Conservation (phyloP, 2,329 filamentous ascomycete genomes). For the Pseudocercospora ulei region DNA sequence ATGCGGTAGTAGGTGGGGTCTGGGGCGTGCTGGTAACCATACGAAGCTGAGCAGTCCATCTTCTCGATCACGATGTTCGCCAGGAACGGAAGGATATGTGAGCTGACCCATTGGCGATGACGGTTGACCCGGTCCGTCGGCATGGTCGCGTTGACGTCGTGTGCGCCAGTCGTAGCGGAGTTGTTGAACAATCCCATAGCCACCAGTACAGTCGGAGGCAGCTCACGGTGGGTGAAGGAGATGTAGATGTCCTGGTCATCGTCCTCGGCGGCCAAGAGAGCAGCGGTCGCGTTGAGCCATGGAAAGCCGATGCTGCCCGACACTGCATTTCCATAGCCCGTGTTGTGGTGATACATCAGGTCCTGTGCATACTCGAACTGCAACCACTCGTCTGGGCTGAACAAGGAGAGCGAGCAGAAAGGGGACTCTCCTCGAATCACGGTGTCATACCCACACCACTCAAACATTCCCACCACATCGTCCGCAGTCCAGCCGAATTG, state of each 20-base stretch:
- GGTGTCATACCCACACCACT: constrained; percentile 62
- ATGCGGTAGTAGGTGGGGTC: constrained; percentile 42
- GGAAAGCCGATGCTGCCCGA: constrained; percentile 54
- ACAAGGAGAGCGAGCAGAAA: constrained; percentile 52
- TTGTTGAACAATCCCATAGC: constrained; percentile 63
- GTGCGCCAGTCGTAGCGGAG: constrained; percentile 46
- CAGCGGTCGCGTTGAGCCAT: constrained; percentile 55
- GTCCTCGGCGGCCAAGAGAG: constrained; percentile 42
- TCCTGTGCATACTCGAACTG: constrained; percentile 60
- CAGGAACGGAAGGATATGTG: constrained; percentile 55
- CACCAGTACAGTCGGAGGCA: constrained; percentile 57
- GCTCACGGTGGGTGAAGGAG: constrained; percentile 59
- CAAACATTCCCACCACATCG: constrained; percentile 57
- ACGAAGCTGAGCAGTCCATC: constrained; percentile 50
- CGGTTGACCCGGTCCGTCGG: constrained; percentile 54
- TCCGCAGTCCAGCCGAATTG: constrained; percentile 54
- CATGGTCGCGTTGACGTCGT: constrained; percentile 54
- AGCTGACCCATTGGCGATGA: constrained; percentile 54
- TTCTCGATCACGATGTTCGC: constrained; percentile 58
- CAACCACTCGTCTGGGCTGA: constrained; percentile 52
- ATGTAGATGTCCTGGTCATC: constrained; percentile 52
- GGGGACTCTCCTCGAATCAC: constrained; percentile 56
- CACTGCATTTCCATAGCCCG: constrained; percentile 53
- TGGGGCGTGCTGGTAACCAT: constrained; percentile 43
- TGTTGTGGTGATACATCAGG: constrained; percentile 59